Evolutionary conservation across 2,329 filamentous ascomycete genomes (phyloP).

Genomic region (Aureobasidium sp.): DNA sequence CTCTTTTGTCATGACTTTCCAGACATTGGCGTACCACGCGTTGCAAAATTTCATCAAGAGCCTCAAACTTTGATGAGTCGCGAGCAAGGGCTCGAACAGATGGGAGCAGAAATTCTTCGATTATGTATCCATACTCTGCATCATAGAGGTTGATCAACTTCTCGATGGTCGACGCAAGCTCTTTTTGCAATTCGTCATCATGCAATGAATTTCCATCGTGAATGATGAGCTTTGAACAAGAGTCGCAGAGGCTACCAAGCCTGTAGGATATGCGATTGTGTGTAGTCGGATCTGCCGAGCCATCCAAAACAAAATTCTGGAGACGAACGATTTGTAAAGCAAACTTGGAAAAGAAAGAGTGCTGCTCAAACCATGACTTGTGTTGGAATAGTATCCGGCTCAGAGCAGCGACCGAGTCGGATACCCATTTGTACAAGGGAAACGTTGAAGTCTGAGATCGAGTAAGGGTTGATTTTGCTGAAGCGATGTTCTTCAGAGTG

Average conservation of each 20-base stretch:
- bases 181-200: neutral
- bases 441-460: neutral
- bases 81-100: neutral
- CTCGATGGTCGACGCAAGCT: neutral
- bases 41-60: neutral
- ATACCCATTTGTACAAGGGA: neutral
- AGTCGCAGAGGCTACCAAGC: neutral
- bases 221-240: constrained; percentile 1
- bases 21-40: neutral
- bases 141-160: neutral
- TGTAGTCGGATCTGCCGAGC: neutral
- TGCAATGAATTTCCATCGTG: neutral
- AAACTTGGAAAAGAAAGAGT: neutral
- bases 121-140: neutral
- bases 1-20: neutral
- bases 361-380: neutral
- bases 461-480: neutral
- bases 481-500: neutral
- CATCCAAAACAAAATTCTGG: neutral
- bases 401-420: neutral
- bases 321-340: constrained; percentile 5
- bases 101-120: constrained; percentile 12
- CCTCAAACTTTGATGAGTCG: neutral
- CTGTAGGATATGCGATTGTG: neutral
- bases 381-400: neutral